Evolutionary conservation across 768 basidiomycete species (phyloP), one percentile per base, ranked within the genome.

Genomic region (Mrakia hoshinonis): DNA sequence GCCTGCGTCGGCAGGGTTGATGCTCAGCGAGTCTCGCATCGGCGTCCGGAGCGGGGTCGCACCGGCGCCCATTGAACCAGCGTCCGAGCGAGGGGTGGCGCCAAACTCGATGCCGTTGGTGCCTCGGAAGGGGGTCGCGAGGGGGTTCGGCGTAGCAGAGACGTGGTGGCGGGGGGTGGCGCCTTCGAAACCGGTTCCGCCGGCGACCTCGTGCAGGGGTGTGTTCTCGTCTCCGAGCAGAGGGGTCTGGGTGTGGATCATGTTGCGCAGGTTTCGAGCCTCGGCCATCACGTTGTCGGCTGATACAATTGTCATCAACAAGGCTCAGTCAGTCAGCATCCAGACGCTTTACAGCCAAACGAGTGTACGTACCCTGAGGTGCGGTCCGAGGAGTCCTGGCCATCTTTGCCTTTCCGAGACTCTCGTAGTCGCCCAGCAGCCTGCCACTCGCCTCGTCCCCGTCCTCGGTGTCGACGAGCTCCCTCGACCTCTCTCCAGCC

Each of bases 191-290:
- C 96, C 96, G 9, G 92, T 92, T 15, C 91, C 90, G 13, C 91
- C 90, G 26, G 86, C 82, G 9, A 82, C 80, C 60, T 75, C 74
- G 77, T 94, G 95, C 61, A 98, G 79, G 15, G 94, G 96, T 0
- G 96, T 98, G 79, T 99, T 99, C 81, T 98, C 95, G 62, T 98
- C 92, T 4, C 96, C 96, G 15, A 98, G 85, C 1, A 99, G 83
- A 20, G 96, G 96, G 0, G 96, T 99, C 81, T 98, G 94, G 4
- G 85, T 85, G 52, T 88, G 87, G 13, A 87, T 87, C 92, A 99
- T 90, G 76, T 92, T 95, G 26, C 95, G 89, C 29, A 98, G 81
- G 81, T 98, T 98, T 43, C 94, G 86, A 11, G 95, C 96, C 79
- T 99, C 96, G 73, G 89, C 85, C 84, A 98, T 84, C 51, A 99